phyloP scores from a whole-genome alignment of 2,329 filamentous ascomycete species.

The Aspergillus neotritici region DNA sequence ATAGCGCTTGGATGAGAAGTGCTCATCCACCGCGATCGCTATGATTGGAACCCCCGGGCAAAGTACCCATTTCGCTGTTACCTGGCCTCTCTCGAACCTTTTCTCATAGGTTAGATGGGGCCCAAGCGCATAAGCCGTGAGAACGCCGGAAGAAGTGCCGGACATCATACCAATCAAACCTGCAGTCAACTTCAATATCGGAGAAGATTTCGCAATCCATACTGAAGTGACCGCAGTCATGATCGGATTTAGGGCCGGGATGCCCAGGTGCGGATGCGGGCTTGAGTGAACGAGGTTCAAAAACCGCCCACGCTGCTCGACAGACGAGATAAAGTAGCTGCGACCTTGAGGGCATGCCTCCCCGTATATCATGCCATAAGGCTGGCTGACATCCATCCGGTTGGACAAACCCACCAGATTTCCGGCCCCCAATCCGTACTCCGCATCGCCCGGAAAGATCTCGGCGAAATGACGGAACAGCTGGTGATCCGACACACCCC shows the following conservation, averaged over 20 bases:
- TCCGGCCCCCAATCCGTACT: conserved; percentile 73
- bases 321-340: conserved; percentile 67
- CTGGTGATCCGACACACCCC: conserved; percentile 73
- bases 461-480: conserved; percentile 73
- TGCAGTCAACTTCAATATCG: conserved; percentile 65
- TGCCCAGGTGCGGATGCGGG: conserved; percentile 61
- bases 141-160: conserved; percentile 75
- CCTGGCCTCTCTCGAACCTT: conserved; percentile 64
- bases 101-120: conserved; percentile 54
- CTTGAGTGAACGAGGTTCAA: conserved; percentile 58
- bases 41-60: conserved; percentile 91
- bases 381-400: conserved; percentile 83
- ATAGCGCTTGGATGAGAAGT: conserved; percentile 66
- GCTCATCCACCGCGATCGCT: conserved; percentile 74
- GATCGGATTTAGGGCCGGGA: conserved; percentile 67
- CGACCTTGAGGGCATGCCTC: conserved; percentile 82
- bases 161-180: conserved; percentile 76
- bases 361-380: conserved; percentile 75
- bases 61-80: conserved; percentile 83
- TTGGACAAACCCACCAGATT: conserved; percentile 72
- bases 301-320: conserved; percentile 72
- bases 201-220: conserved; percentile 81
- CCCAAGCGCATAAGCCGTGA: conserved; percentile 76
- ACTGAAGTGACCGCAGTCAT: conserved; percentile 69
- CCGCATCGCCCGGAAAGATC: conserved; percentile 63